Evolutionary conservation across 2,329 filamentous ascomycete genomes (phyloP), one percentile per base, ranked within the genome.

Genomic region (Sclerotinia minor): DNA sequence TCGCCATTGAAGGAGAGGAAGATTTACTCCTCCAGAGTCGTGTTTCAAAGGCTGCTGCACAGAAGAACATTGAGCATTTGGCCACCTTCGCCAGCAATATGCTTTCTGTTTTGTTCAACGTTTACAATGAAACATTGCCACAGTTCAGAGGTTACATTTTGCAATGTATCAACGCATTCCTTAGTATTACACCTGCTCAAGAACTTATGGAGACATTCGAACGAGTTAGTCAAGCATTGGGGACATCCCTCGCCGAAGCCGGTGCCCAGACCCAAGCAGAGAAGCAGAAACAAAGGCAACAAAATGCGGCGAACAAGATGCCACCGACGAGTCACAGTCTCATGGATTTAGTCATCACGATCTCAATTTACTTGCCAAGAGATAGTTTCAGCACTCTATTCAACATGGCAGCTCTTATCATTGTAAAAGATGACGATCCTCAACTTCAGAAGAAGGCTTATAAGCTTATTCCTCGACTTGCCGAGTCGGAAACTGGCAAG

Each of bases 381-480:
- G 88, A 94, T 65, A 96, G 92, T 79, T 97, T 96, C 72, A 83
- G 85, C 24, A 85, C 89, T 6, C 85, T 99, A 2, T 98, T 99
- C 80, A 89, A 89, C 73, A 94, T 98, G 76, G 92, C 94, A 0
- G 84, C 91, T 0, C 85, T 92, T 35, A 90, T 97, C 68, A 89
- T 98, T 72, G 88, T 90, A 77, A 92, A 89, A 76, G 84, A 90
- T 67, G 85, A 91, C 49, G 94, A 98, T 76, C 91, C 94, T 13
- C 94, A 98, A 78, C 82, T 99, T 47, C 94, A 98, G 79, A 99
- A 99, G 86, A 99, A 99, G 81, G 94, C 95, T 0, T 99, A 99
- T 83, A 98, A 98, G 82, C 86, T 99, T 64, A 96, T 99, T 63
- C 94, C 95, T 4, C 89, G 95, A 66, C 85, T 99, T 52, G 90